Evolutionary conservation across 345 rosid genomes (phyloP).

Genomic region (Raphanus raphanistrum): DNA sequence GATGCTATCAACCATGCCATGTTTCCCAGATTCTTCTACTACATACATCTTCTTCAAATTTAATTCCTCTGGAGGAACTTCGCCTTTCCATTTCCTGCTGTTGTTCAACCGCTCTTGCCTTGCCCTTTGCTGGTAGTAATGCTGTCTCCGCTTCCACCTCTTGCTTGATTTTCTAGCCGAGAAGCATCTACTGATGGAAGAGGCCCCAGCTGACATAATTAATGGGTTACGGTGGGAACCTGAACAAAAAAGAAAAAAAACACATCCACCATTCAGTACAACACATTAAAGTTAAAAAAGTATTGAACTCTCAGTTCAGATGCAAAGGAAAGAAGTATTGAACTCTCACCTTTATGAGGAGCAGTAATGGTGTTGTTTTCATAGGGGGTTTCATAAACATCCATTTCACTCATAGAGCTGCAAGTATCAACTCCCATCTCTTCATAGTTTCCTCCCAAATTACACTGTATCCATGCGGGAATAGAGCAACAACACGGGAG

Average conservation of each 20-base stretch:
- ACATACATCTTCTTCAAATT: conserved; percentile 43
- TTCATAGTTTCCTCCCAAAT: conserved; percentile 67
- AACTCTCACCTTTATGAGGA: conserved; percentile 54
- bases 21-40: conserved; percentile 36
- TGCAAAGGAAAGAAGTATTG: background rate
- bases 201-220: conserved; percentile 45
- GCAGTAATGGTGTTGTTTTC: conserved; percentile 38
- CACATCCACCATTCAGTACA: conserved; percentile 4
- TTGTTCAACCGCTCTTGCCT: conserved; percentile 86
- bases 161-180: conserved; percentile 63
- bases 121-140: conserved; percentile 81
- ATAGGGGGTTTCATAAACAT: conserved; percentile 59
- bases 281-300: background rate
- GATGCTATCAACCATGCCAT: conserved; percentile 35
- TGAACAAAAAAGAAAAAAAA: conserved; percentile 34
- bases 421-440: conserved; percentile 51
- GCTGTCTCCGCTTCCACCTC: conserved; percentile 83
- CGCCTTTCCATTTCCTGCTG: conserved; percentile 95
- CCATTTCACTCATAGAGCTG: conserved; percentile 81
- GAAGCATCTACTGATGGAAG: conserved; percentile 61
- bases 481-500: conserved; percentile 62
- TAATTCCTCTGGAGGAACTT: conserved; percentile 48
- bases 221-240: conserved; percentile 56
- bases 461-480: conserved; percentile 87
- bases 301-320: conserved; percentile 11